Evolutionary conservation across 83 land plant species (phyloP).

Genomic region (Isoetes engelmannii): DNA sequence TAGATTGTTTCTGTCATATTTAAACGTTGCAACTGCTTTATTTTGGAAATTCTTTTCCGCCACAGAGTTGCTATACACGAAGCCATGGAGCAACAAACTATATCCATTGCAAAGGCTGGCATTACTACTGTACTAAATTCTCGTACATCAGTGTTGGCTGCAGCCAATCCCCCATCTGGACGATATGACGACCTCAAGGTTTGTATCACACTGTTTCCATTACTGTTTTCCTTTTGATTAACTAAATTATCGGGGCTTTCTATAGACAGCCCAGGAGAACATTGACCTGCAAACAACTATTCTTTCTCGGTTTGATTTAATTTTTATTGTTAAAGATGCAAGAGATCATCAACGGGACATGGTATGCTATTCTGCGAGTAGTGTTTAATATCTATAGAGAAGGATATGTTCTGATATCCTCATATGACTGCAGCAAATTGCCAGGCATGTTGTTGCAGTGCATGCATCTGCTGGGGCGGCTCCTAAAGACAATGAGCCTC

Average conservation of each 20-base stretch:
- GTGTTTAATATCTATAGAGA: background rate
- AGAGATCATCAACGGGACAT: slow-evolving; percentile 76
- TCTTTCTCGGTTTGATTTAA: slow-evolving; percentile 93
- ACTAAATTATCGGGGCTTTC: background rate
- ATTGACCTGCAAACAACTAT: slow-evolving; percentile 97
- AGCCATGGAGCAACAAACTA: slow-evolving; percentile 99
- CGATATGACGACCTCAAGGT: slow-evolving; percentile 99
- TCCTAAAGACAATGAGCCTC: slow-evolving; percentile 34
- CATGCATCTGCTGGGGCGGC: slow-evolving; percentile 76
- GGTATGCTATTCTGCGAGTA: slow-evolving; percentile 33
- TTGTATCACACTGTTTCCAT: background rate
- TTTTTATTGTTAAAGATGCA: slow-evolving; percentile 93
- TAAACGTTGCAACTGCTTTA: background rate
- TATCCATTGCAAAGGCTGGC: slow-evolving; percentile 98
- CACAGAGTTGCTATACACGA: slow-evolving; percentile 96
- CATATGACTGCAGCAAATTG: slow-evolving; percentile 59
- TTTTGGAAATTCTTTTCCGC: background rate
- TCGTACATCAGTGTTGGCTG: slow-evolving; percentile 95
- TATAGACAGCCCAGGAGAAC: slow-evolving; percentile 96
- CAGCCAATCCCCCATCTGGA: slow-evolving; percentile 99
- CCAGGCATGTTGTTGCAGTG: slow-evolving; percentile 83
- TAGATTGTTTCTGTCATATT: background rate
- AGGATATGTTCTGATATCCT: background rate
- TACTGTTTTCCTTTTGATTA: background rate
- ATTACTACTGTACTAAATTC: slow-evolving; percentile 97